A percentile compares a stretch with the other conserved stretches of the same genome.
These are phyloP conservation scores for Actinomortierella ambigua DNA, from an alignment of 371 early-diverging fungal species.

Conservation along the genomic window DNA sequence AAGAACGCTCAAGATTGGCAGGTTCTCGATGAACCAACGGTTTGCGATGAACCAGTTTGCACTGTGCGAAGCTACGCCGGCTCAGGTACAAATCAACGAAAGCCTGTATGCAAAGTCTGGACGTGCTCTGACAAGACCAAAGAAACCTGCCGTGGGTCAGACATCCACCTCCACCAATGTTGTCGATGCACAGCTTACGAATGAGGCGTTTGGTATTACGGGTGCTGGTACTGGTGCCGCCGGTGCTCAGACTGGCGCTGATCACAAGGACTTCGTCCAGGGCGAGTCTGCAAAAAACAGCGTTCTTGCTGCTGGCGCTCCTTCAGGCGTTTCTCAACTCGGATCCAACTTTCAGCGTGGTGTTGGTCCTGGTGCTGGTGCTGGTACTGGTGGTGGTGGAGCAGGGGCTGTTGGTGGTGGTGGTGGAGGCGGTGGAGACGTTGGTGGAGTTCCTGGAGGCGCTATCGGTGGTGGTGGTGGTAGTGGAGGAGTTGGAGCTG, in stretches of 20 bases:
- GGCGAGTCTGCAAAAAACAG: too few species aligned
- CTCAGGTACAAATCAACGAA: conserved; percentile 60
- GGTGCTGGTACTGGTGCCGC: not conserved
- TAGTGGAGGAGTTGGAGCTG: not conserved
- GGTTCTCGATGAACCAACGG: conserved; percentile 81
- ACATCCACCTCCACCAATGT: conserved; percentile 28
- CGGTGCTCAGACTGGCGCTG: conserved; percentile 1
- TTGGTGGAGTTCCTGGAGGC: too few species aligned
- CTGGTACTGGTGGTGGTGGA: not conserved
- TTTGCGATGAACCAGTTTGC: conserved; percentile 93
- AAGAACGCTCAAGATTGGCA: conserved; percentile 80
- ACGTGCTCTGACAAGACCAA: conserved; percentile 19
- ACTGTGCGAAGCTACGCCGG: conserved; percentile 77
- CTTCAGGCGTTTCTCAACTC: too few species aligned
- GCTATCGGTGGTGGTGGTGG: too few species aligned
- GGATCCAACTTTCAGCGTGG: not conserved
- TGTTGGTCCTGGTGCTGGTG: conserved; percentile 2
- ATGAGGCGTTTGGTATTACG: conserved; percentile 9
- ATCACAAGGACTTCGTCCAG: too few species aligned
- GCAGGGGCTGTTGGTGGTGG: conserved; percentile 1
- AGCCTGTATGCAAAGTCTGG: conserved; percentile 25
- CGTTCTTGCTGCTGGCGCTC: too few species aligned
- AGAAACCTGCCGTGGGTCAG: conserved; percentile 23
- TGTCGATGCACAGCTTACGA: conserved; percentile 26
- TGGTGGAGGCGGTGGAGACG: conserved; percentile 6